Evolutionary conservation across 495 filamentous ascomycete species (phyloP), one percentile per base, ranked within the genome.

Genomic region (Penicillium lagena): DNA sequence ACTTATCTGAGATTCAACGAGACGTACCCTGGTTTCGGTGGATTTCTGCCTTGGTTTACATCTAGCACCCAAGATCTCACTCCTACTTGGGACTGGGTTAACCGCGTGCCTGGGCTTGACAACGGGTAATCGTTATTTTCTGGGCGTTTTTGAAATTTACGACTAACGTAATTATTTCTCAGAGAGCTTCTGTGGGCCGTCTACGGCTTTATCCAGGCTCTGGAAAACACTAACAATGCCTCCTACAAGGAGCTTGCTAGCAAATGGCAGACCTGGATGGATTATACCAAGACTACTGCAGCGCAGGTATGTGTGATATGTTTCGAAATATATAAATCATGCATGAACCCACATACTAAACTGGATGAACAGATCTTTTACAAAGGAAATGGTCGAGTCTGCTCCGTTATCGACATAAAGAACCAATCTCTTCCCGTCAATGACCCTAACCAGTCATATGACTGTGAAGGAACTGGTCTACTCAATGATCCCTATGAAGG

Each of bases 401-500:
- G 63, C 37, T 46, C 59, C 12, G 59, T 64, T 5, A 56, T 55
- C 5, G 52, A 43, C 37, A 39, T 64, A 39, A 51, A 45, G 35
- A 47, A 62, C 33, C 59, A 64, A 40, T 48, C 56, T 9, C 43
- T 54, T 4, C 39, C 45, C 4, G 47, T 60, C 35, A 46, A 54
- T 35, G 45, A 63, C 17, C 46, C 54, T 8, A 37, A 49, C 7
- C 61, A 64, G 43, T 51, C 30, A 0, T 64, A 64, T 42, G 15
- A 14, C 29, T 64, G 61, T 29, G 59, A 64, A 48, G 56, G 53
- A 14, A 38, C 14, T 9, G 49, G 54, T 9, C 44, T 30, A 11
- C 49, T 64, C 11, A 48, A 64, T 45, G 61, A 64, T 47, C 61
- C 61, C 11, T 63, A 57, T 22, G 63, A 67, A 47, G 63, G 63